These are phyloP conservation scores for Amauroascus niger DNA, from an alignment of 2,329 filamentous ascomycete genomes.

Conservation along the genomic window DNA sequence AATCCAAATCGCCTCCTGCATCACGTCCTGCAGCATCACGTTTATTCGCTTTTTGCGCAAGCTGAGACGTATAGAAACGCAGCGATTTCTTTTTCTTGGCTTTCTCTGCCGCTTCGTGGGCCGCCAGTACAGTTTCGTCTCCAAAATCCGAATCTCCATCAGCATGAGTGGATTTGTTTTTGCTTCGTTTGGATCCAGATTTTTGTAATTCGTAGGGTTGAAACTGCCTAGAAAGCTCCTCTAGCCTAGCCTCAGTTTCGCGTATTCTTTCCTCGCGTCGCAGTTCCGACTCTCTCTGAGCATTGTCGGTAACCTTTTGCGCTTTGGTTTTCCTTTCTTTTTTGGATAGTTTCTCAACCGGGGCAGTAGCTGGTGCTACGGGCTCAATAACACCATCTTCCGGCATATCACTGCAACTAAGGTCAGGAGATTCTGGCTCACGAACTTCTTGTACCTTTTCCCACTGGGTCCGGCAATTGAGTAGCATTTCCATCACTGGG, in stretches of 20 bases:
- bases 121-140: slow-evolving; percentile 72
- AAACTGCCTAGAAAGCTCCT: slow-evolving; percentile 56
- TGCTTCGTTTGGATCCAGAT: slow-evolving; percentile 31
- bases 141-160: slow-evolving; percentile 78
- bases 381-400: slow-evolving; percentile 19
- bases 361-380: slow-evolving; percentile 17
- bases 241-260: slow-evolving; percentile 59
- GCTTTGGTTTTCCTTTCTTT: slow-evolving; percentile 40
- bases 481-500: slow-evolving; percentile 74
- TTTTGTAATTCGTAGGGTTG: slow-evolving; percentile 39
- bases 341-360: slow-evolving; percentile 26
- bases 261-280: slow-evolving; percentile 45
- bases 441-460: slow-evolving; percentile 59
- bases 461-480: slow-evolving; percentile 76
- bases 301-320: slow-evolving; percentile 42
- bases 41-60: slow-evolving; percentile 87
- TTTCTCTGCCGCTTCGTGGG: slow-evolving; percentile 74
- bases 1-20: slow-evolving; percentile 49
- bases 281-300: slow-evolving; percentile 46
- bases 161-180: slow-evolving; percentile 21
- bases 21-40: slow-evolving; percentile 55
- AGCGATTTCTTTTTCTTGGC: slow-evolving; percentile 81
- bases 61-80: slow-evolving; percentile 96
- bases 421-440: slow-evolving; percentile 35
- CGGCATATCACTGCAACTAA: slow-evolving; percentile 5